Base-by-base conservation (phyloP, 2,329 filamentous ascomycete genomes). In the Neofusicoccum sp. region DNA sequence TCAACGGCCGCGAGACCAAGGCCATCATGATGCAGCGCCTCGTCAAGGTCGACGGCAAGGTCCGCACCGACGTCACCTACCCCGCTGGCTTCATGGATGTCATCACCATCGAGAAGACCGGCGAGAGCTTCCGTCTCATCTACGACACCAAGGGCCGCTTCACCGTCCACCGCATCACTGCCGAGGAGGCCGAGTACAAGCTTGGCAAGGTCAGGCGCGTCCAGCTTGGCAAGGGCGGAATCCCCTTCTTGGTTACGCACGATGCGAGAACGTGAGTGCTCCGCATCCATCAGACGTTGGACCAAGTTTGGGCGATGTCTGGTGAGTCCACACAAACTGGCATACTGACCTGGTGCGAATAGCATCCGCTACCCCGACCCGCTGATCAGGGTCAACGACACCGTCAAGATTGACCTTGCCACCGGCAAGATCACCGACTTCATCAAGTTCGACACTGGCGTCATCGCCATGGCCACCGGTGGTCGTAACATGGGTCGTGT, bases 221-320 rank as follows among this genome's bases (percentile, higher is more conserved):
- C 67, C 95, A 99, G 86, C 88, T 99, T 75, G 95, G 95, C 86
- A 93, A 92, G 83, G 96, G 95, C 84, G 95, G 93, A 86, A 96
- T 99, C 89, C 95, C 95, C 96, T 99, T 96, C 93, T 97, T 98
- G 92, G 95, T 99, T 91, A 99, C 95, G 93, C 95, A 99, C 91
- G 95, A 99, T 95, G 95, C 95, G 84, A 90, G 95, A 92, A 99
- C 95, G 93, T 99, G 86, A 96, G 93, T 98, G 89, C 86, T 89
- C 86, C 83, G 90, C 89, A 91, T 97, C 93, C 95, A 93, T 97
- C 93, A 97, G 93, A 89, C 93, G 93, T 97, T 97, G 93, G 91
- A 93, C 91, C 91, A 96, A 95, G 90, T 86, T 96, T 95, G 96
- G 92, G 92, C 81, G 81, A 84, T 78, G 71, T 73, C 68, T 61